These are phyloP conservation scores for Dimocarpus longan DNA, from an alignment of 345 rosid species.

Conservation along the genomic window DNA sequence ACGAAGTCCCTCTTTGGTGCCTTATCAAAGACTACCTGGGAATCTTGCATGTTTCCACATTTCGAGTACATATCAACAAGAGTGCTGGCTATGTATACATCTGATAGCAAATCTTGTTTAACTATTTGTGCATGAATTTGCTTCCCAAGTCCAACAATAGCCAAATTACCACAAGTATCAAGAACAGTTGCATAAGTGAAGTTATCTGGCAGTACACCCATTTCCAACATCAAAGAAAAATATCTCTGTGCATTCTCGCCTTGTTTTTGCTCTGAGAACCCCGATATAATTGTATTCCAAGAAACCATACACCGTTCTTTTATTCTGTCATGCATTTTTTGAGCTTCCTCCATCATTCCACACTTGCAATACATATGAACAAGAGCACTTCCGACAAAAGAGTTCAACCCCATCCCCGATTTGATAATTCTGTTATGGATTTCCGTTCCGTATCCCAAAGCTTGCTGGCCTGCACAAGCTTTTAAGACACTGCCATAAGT, in stretches of 20 bases:
- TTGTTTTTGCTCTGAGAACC: slow-evolving; percentile 64
- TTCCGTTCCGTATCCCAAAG: slow-evolving; percentile 64
- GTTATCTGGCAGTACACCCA: slow-evolving; percentile 66
- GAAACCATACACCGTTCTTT: slow-evolving; percentile 55
- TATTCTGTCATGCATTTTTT: slow-evolving; percentile 62
- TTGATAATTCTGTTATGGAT: slow-evolving; percentile 72
- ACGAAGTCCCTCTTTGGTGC: slow-evolving; percentile 67
- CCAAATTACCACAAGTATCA: slow-evolving; percentile 85
- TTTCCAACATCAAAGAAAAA: slow-evolving; percentile 68
- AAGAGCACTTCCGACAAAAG: slow-evolving; percentile 76
- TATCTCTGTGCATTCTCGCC: slow-evolving; percentile 79
- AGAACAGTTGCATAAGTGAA: slow-evolving; percentile 88
- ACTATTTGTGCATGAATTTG: slow-evolving; percentile 85
- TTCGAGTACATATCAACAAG: slow-evolving; percentile 97
- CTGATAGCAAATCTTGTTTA: slow-evolving; percentile 71
- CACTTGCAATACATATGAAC: slow-evolving; percentile 93
- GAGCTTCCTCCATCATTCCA: slow-evolving; percentile 69
- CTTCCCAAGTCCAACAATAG: slow-evolving; percentile 75
- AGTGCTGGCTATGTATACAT: slow-evolving; percentile 80
- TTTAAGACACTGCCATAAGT: slow-evolving; percentile 92
- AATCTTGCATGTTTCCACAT: slow-evolving; percentile 85
- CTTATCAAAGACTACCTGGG: slow-evolving; percentile 65
- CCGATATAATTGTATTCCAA: slow-evolving; percentile 85
- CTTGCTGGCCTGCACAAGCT: slow-evolving; percentile 68
- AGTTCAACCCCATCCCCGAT: slow-evolving; percentile 64